Base-by-base conservation (phyloP, 2,329 filamentous ascomycete genomes). In the Monilinia aucupariae region DNA sequence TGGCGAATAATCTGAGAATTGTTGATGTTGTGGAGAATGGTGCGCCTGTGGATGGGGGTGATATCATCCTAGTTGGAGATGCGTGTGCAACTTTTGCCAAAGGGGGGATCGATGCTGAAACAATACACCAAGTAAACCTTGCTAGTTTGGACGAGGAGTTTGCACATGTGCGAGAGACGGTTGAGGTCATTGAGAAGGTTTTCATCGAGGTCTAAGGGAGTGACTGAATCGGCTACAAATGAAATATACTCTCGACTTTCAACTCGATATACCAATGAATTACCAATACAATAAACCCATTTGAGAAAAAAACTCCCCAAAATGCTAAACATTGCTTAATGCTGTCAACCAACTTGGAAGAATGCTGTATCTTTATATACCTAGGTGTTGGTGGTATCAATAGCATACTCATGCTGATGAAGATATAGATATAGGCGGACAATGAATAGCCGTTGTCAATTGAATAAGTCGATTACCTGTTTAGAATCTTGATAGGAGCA, bases 41-140 rank as follows among this genome's bases (percentile, higher is more conserved):
- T 7, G 39, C 6, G n/a, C 37, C 43, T 22, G 52, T 55, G 25
- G 52, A 43, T 10, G 52, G n/a, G 20, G 52, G 52, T 5, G 52
- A 55, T 22, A 30, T 55, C 22, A 22, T 55, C 13, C 37, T 55
- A 2, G 52, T 55, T n/a, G 39, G 53, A 22, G 53, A 56, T 45
- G 53, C 39, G 20, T 56, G 53, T 45, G 53, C 53, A 22, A 45
- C 39, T 22, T 56, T 45, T 45, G 53, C 39, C 9, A 56, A 32
- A 17, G 53, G 53, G 12, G 27, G 27, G 4, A 32, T 45, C 5
- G 53, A 56, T 45, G 39, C 53, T 45, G 53, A 56, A 27, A 56
- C 39, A 17, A 45, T 56, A 45, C 53, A 56, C 27, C 27, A 17
- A 45, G 53, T 45, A n/a, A 56, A 56, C 9, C 53, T 56, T 56